Evolutionary conservation across 2,329 filamentous ascomycete genomes (phyloP).

Genomic region (Madurella mycetomatis): DNA sequence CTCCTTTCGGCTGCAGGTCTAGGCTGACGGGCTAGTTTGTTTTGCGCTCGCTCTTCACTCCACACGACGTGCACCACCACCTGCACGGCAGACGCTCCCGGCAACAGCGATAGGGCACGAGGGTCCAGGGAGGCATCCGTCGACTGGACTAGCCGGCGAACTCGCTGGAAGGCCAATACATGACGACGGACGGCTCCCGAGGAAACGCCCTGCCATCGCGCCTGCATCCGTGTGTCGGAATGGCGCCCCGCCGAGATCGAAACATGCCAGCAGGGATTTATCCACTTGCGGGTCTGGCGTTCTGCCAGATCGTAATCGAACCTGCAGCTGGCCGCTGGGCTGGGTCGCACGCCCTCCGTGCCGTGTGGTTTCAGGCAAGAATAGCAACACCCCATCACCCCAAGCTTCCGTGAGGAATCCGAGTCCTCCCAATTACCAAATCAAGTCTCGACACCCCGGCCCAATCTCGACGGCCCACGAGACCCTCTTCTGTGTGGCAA

Average conservation of each 20-base stretch:
- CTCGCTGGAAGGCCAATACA: slow-evolving; percentile 1
- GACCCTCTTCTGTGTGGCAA: slow-evolving; percentile 41
- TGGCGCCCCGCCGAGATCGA: slow-evolving; percentile 14
- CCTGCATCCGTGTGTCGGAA: slow-evolving; percentile 9
- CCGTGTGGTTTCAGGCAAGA: slow-evolving; percentile 28
- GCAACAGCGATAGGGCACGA: background rate
- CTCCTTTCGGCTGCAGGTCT: too few relatives aligned
- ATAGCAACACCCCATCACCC: slow-evolving; percentile 22
- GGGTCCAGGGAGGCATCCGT: background rate
- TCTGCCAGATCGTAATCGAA: background rate
- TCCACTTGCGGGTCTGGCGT: background rate
- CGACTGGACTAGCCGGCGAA: background rate
- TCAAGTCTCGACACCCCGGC: slow-evolving; percentile 12
- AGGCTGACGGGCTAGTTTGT: background rate
- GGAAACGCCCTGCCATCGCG: slow-evolving; percentile 4
- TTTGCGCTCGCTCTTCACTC: background rate
- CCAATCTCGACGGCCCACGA: slow-evolving; percentile 41
- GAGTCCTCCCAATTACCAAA: slow-evolving; percentile 4
- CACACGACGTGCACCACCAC: background rate
- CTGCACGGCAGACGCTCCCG: background rate
- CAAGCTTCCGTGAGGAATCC: background rate
- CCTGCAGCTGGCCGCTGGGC: too few relatives aligned
- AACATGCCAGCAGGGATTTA: slow-evolving; percentile 20
- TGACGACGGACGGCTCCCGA: slow-evolving; percentile 6
- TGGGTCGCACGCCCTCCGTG: slow-evolving; percentile 8